Evolutionary conservation across 2,329 filamentous ascomycete genomes (phyloP), one percentile per base, ranked within the genome.

Genomic region (Beauveria medogensis): DNA sequence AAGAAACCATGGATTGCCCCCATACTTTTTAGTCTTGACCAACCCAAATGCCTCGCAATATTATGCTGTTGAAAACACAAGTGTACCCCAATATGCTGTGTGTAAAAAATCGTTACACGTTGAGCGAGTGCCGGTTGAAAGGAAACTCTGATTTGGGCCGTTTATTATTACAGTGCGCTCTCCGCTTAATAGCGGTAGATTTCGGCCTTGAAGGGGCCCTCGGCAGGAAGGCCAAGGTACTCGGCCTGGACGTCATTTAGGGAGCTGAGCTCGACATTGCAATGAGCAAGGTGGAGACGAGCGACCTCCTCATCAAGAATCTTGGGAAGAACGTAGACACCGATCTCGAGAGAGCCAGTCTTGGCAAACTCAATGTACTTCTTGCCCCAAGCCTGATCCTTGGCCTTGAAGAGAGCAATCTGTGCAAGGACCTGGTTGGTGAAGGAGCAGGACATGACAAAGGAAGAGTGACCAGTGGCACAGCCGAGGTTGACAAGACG

Each of bases 371-470:
- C 94, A 71, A 92, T 80, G 82, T 97, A 96, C 86, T 97, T 97
- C 80, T 90, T 82, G 79, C 88, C 86, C 77, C 96, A 99, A 62
- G 82, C 88, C 75, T 84, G 85, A 75, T 97, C 92, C 71, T 88
- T 83, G 72, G 87, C 88, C 89, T 97, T 97, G 90, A 80, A 99
- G 73, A 99, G 83, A 83, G 96, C 89, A 82, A 99, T 97, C 84
- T 99, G 94, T 69, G 94, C 94, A 77, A 99, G 91, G 72, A 97
- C 94, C 86, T 99, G 94, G 89, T 99, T 99, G 86, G 92, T 96
- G 89, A 99, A 99, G 67, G 93, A 97, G 89, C 94, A 99, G 71
- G 92, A 97, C 94, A 99, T 97, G 69, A 99, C 94, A 80, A 99
- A 99, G 58, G 93, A 97, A 69, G 92, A 96, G 89, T 99, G 94